A percentile compares a stretch with the other conserved stretches of the same genome.
These are phyloP conservation scores for Aspergillus cavernicola DNA, from an alignment of 495 filamentous ascomycete species.

Conservation along the genomic window DNA sequence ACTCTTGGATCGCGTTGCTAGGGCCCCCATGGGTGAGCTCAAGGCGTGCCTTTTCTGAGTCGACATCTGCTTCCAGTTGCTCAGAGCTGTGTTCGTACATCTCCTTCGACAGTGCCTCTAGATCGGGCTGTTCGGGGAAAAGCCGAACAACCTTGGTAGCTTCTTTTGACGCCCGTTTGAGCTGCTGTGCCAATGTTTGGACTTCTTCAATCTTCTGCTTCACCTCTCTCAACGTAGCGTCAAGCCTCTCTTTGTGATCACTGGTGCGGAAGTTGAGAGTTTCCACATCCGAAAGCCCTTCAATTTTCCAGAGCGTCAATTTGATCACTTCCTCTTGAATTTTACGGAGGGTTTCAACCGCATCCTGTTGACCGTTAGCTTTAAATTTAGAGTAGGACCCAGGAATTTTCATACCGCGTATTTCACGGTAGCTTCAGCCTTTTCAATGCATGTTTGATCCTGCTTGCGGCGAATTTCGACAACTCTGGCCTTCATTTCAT, in stretches of 20 bases:
- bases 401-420: constrained; percentile 51
- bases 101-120: constrained; percentile 28
- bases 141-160: constrained; percentile 26
- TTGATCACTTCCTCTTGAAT: constrained; percentile 62
- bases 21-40: constrained; percentile 78
- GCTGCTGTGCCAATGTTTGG: constrained; percentile 28
- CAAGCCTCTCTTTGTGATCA: constrained; percentile 52
- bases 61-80: constrained; percentile 69
- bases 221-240: constrained; percentile 40
- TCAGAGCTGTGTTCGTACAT: constrained; percentile 51
- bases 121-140: constrained; percentile 19
- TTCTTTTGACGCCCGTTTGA: constrained; percentile 32
- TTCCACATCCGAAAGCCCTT: constrained; percentile 75
- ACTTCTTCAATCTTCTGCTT: constrained; percentile 28
- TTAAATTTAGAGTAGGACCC: background rate
- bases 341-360: constrained; percentile 55
- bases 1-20: constrained; percentile 71
- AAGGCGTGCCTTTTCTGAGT: constrained; percentile 67
- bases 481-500: constrained; percentile 39
- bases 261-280: constrained; percentile 58
- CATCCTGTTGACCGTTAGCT: constrained; percentile 38
- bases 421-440: constrained; percentile 59
- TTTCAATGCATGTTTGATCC: constrained; percentile 57
- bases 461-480: constrained; percentile 44
- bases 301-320: constrained; percentile 63